Evolutionary conservation across 176 grass and related monocot species (phyloP), one percentile per base, ranked within the genome.

Genomic region (Typha latifolia): DNA sequence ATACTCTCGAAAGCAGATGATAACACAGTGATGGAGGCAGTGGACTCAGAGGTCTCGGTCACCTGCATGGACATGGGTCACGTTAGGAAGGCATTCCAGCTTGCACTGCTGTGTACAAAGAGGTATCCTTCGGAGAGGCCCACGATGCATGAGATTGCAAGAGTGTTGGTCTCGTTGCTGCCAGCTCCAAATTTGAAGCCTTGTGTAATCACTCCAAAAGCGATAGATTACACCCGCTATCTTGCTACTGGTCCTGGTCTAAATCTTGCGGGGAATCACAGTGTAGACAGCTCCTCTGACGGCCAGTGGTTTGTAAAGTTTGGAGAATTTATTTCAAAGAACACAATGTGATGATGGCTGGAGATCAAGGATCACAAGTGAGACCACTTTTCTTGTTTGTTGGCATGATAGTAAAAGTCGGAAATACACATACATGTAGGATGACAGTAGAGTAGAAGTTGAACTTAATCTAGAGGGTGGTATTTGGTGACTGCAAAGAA

Each of bases 21-120:
- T 72, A 90, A 99, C 77, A 99, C 95, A 0, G 89, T 99, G 18
- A 99, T 99, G 95, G 95, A 99, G 72, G 89, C 95, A 4, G 89
- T 99, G 67, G 95, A 99, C 80, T 83, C 86, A 1, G 95, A 99
- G 76, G 95, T 99, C 49, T 94, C 95, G 0, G 77, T 99, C 64
- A 99, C 95, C 19, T 99, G 95, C 89, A 87, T 83, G 0, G 85
- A 99, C 77, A 90, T 90, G 86, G 74, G 76, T 10, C 81, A 83
- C 1, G 86, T 99, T 48, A 83, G 85, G 80, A 99, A 99, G 77
- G 81, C 83, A 27, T 99, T 99, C 82, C 95, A 94, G 84, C 95
- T 99, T 4, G 89, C 95, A 11, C 73, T 99, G 56, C 32, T 99
- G 59, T 99, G 89, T 82, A 90, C 89, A 51, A 99, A 99, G 81